Evolutionary conservation across 371 early-diverging fungal genomes (phyloP), one percentile per base, ranked within the genome.

Genomic region (Umbelopsis sp.): DNA sequence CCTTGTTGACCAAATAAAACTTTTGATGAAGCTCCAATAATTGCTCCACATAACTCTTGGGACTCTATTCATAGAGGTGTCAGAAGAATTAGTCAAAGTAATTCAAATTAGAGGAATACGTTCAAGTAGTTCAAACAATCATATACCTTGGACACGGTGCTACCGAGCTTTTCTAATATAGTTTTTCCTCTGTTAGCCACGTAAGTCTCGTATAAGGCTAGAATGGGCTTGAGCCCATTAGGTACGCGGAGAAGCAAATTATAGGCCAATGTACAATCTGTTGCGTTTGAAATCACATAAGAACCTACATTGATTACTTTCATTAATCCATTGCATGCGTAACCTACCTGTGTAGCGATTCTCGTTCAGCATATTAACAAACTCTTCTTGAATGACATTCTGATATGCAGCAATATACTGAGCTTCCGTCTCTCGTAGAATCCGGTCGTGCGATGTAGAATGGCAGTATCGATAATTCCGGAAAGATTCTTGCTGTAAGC

Each of bases 211-310:
- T 89, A 92, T 2, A 82, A 86, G 1, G 76, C 72, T 52, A 93
- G 75, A 32, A 95, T 76, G 0, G 88, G 82, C 22, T 76, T 74
- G 38, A 93, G 76, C 11, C 93, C 93, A 50, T 87, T 81, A 29
- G 87, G 80, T 48, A 93, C 85, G 46, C 90, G 77, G 11, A 77
- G 77, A 37, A 95, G 74, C 8, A 95, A 75, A 14, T 63, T 78
- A 69, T 92, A 93, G 0, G 90, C 92, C 77, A 90, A 74, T n/a
- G 81, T 85, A 70, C 92, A 91, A 68, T 93, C 93, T 93, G 78
- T 5, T 51, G 29, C 37, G 11, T 51, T 11, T 8, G 29, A 18
- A 25, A 57, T 10, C 48, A 48, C 18, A 7, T 48, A 16, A 41
- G 12, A 41, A 48, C 18, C 18, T 7, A 12, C 1, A 11, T 8